These are phyloP conservation scores for Teratosphaeria gauchensis DNA, from an alignment of 2,329 filamentous ascomycete genomes.

Conservation along the genomic window DNA sequence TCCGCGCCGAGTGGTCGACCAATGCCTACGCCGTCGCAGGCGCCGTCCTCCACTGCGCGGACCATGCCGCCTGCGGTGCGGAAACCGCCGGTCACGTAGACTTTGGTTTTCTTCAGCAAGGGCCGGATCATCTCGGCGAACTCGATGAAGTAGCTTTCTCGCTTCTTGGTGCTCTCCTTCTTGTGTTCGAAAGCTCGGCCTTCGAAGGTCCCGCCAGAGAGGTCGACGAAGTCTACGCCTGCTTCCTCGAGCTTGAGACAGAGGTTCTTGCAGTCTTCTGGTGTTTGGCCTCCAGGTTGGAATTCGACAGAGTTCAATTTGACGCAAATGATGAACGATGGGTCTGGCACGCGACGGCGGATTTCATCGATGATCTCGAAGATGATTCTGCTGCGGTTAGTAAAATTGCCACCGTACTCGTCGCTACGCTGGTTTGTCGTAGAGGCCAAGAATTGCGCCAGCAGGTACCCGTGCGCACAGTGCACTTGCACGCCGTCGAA, in stretches of 20 bases:
- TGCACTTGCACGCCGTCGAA: constrained; percentile 23
- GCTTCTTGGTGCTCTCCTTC: constrained; percentile 18
- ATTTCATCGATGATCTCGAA: constrained; percentile 32
- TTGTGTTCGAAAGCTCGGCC: constrained; percentile 21
- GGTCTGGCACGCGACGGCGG: constrained; percentile 13
- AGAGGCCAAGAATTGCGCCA: constrained; percentile 31
- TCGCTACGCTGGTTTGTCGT: constrained; percentile 34
- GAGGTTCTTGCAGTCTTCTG: constrained; percentile 18
- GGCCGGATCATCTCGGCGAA: constrained; percentile 22
- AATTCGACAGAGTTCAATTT: constrained; percentile 25
- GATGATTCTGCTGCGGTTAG: constrained; percentile 31
- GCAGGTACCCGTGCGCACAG: constrained; percentile 32
- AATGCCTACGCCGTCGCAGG: constrained; percentile 22
- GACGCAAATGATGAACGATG: constrained; percentile 20
- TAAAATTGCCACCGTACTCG: constrained; percentile 32
- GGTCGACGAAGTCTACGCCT: constrained; percentile 13
- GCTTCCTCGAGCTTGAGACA: constrained; percentile 16
- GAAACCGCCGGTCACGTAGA: constrained; percentile 26
- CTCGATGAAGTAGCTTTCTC: constrained; percentile 23
- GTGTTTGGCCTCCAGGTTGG: constrained; percentile 17
- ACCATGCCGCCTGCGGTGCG: constrained; percentile 21
- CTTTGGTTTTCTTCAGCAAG: constrained; percentile 20
- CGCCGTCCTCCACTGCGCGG: constrained; percentile 11
- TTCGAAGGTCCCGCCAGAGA: constrained; percentile 21
- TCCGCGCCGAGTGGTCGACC: constrained; percentile 21